Percentiles rank a stretch among this genome's conserved stretches.
Conservation (phyloP, 2,329 filamentous ascomycete genomes). For the Pyrenophora tritici-repentis region DNA sequence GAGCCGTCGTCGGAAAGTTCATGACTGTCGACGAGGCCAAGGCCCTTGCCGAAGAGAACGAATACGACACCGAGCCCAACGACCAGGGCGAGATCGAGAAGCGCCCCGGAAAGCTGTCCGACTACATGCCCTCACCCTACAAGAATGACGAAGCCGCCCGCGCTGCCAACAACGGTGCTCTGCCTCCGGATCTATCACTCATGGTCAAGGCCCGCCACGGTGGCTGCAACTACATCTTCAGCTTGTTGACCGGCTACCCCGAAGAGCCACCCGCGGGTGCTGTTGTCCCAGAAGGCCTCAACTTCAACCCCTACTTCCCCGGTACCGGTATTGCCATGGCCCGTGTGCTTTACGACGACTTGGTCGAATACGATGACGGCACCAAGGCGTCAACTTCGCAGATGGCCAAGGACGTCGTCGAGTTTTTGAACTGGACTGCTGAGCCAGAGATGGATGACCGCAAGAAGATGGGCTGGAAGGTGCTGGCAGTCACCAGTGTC, state of each 20-base stretch:
- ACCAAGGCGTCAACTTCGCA: slow-evolving; percentile 94
- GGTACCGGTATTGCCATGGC: slow-evolving; percentile 99
- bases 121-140: slow-evolving; percentile 94
- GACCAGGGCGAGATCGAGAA: slow-evolving; percentile 98
- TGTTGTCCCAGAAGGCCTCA: slow-evolving; percentile 82
- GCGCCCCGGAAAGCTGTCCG: slow-evolving; percentile 96
- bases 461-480: slow-evolving; percentile 99
- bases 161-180: slow-evolving; percentile 96
- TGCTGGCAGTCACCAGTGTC: slow-evolving; percentile 76
- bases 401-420: slow-evolving; percentile 99
- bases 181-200: slow-evolving; percentile 95
- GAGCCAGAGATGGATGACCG: slow-evolving; percentile 99
- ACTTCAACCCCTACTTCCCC: slow-evolving; percentile 99
- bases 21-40: slow-evolving; percentile 99
- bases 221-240: slow-evolving; percentile 98
- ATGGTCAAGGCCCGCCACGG: slow-evolving; percentile 98
- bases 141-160: slow-evolving; percentile 99
- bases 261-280: slow-evolving; percentile 94
- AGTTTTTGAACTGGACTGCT: slow-evolving; percentile 99
- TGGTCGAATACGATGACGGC: slow-evolving; percentile 97
- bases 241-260: slow-evolving; percentile 92
- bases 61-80: slow-evolving; percentile 98
- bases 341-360: slow-evolving; percentile 94
- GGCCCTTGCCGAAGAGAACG: slow-evolving; percentile 94
- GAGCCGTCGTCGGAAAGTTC: slow-evolving; percentile 83